Percentiles rank a stretch among this genome's conserved stretches.
Evolutionary conservation across 2,329 filamentous ascomycete species (phyloP).

Genomic region (Penicillium sp.): DNA sequence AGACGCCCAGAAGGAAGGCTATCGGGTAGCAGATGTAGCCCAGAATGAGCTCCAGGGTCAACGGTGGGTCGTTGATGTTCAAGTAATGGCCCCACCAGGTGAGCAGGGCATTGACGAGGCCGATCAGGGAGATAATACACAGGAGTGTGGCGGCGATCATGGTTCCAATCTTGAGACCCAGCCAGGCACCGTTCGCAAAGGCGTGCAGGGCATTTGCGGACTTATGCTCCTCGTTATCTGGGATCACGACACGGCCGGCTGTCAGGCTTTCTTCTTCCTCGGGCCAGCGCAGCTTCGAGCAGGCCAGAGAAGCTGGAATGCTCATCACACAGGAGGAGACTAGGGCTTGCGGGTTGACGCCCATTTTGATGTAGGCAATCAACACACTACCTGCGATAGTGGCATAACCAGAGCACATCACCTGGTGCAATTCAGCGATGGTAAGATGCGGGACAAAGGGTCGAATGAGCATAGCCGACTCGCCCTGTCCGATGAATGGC

Average conservation of each 20-base stretch:
- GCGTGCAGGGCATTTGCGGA: slow-evolving; percentile 79
- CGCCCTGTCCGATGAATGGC: slow-evolving; percentile 89
- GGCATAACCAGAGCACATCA: slow-evolving; percentile 88
- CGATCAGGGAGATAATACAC: slow-evolving; percentile 74
- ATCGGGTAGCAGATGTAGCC: slow-evolving; percentile 74
- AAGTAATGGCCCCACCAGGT: slow-evolving; percentile 81
- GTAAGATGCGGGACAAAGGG: slow-evolving; percentile 84
- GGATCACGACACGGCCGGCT: slow-evolving; percentile 72
- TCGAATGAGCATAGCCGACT: slow-evolving; percentile 86
- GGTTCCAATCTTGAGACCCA: slow-evolving; percentile 78
- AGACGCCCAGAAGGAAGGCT: slow-evolving; percentile 75
- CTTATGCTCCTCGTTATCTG: slow-evolving; percentile 65
- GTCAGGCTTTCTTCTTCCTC: slow-evolving; percentile 84
- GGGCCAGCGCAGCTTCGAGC: slow-evolving; percentile 84
- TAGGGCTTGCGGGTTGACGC: slow-evolving; percentile 76
- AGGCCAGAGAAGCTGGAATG: slow-evolving; percentile 82
- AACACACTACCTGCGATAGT: slow-evolving; percentile 87
- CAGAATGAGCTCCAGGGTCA: slow-evolving; percentile 70
- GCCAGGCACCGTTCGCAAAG: slow-evolving; percentile 77
- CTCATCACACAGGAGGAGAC: slow-evolving; percentile 94
- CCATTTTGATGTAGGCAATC: slow-evolving; percentile 77
- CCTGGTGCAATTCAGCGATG: slow-evolving; percentile 79
- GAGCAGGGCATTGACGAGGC: slow-evolving; percentile 67
- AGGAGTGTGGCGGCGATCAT: slow-evolving; percentile 77
- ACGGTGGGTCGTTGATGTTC: slow-evolving; percentile 62